Conservation (phyloP, 768 basidiomycete genomes). For the Phylloporus rhodoxanthus region DNA sequence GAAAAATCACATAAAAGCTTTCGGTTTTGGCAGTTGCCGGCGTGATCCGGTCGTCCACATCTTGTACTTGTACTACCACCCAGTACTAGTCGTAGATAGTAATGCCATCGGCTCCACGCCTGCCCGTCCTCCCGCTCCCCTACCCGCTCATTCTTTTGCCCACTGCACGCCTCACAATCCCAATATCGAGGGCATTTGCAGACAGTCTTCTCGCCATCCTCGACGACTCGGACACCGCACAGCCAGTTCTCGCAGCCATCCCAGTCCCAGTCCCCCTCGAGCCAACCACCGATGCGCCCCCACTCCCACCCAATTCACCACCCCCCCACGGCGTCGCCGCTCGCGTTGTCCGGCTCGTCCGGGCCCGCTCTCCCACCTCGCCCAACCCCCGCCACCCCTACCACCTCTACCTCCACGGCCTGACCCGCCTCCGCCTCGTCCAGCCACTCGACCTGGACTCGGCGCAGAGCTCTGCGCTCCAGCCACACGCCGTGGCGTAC, state of each 20-base stretch:
- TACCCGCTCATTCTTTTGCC: slow-evolving; percentile 75
- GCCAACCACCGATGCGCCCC: slow-evolving; percentile 7
- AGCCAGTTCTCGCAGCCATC: slow-evolving; percentile 65
- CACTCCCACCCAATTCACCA: slow-evolving; percentile 6
- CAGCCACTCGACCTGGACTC: slow-evolving; percentile 30
- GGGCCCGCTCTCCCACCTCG: slow-evolving; percentile 42
- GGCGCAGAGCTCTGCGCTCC: slow-evolving; percentile 27
- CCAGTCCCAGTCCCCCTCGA: slow-evolving; percentile 38
- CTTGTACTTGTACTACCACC: slow-evolving; percentile 3
- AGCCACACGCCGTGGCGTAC: slow-evolving; percentile 43
- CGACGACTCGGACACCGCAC: slow-evolving; percentile 55
- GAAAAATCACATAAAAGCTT: slow-evolving; percentile 41
- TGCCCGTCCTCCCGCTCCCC: slow-evolving; percentile 65
- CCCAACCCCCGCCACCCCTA: slow-evolving; percentile 48
- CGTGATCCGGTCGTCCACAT: not conserved
- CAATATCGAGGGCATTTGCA: slow-evolving; percentile 55
- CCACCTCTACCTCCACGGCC: slow-evolving; percentile 65
- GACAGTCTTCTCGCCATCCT: slow-evolving; percentile 62
- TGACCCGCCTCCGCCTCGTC: slow-evolving; percentile 58
- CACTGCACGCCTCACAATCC: slow-evolving; percentile 60
- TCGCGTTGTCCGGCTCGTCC: slow-evolving; percentile 62
- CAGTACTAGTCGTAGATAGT: not conserved
- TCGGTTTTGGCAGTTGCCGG: not conserved
- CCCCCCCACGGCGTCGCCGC: slow-evolving; percentile 64
- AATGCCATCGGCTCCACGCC: slow-evolving; percentile 33